These are phyloP conservation scores for Chrysoporthe deuterocubensis DNA, from an alignment of 2,329 filamentous ascomycete species.

Conservation along the genomic window DNA sequence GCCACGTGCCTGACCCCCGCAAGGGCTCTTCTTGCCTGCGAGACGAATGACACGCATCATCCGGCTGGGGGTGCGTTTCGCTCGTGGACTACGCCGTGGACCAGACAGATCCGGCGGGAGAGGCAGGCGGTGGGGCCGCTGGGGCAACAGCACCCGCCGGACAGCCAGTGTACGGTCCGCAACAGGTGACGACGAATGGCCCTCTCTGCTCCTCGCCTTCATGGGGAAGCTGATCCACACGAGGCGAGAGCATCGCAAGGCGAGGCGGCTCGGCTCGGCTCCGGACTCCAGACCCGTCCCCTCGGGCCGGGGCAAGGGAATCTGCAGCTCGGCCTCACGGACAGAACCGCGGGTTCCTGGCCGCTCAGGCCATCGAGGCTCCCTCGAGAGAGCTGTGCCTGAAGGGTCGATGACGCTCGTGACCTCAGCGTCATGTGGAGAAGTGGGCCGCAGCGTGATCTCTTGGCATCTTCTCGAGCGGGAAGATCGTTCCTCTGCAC, in stretches of 20 bases:
- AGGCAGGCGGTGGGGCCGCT: too few relatives aligned
- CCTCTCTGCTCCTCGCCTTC: background rate
- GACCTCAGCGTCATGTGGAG: conserved; percentile 4
- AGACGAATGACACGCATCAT: background rate
- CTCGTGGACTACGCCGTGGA: background rate
- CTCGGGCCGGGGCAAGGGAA: background rate
- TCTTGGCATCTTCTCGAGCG: background rate
- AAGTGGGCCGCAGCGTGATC: background rate
- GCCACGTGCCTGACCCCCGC: background rate
- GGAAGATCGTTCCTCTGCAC: background rate
- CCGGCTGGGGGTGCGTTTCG: background rate
- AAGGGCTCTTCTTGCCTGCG: background rate
- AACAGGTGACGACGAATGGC: background rate
- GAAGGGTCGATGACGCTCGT: background rate
- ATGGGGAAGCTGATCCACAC: background rate
- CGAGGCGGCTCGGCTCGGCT: background rate
- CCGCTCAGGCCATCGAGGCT: background rate
- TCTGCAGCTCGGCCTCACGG: background rate
- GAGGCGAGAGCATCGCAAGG: background rate
- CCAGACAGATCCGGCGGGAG: too few relatives aligned
- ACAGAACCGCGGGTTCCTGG: background rate
- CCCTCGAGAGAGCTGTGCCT: background rate
- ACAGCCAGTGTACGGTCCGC: background rate
- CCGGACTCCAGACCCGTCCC: too few relatives aligned
- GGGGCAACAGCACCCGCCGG: background rate